phyloP scores from a whole-genome alignment of 176 grass and related monocot genomes.

The Coix lacrymajobi region DNA sequence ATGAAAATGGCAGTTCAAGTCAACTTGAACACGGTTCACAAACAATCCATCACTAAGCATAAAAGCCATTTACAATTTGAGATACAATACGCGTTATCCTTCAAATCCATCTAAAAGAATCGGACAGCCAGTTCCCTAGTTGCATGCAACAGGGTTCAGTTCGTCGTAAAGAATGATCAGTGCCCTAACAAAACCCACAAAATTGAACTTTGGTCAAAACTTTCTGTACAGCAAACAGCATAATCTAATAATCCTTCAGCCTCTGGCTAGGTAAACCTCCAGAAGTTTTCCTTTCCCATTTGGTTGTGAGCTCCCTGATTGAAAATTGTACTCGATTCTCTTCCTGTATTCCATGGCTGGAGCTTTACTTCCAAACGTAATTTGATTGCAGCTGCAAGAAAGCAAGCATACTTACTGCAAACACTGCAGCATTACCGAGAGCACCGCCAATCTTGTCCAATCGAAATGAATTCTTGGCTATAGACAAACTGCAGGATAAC shows the following conservation, averaged over 20 bases:
- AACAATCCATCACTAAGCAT: slow-evolving; percentile 11
- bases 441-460: slow-evolving; percentile 39
- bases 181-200: slow-evolving; percentile 34
- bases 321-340: slow-evolving; percentile 26
- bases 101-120: slow-evolving; percentile 36
- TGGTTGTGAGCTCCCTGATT: slow-evolving; percentile 29
- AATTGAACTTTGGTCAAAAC: slow-evolving; percentile 23
- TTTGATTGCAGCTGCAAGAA: slow-evolving; percentile 69
- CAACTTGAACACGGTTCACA: slow-evolving; percentile 7
- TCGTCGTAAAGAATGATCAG: slow-evolving; percentile 45
- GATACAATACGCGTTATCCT: not conserved
- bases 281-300: slow-evolving; percentile 44
- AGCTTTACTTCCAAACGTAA: slow-evolving; percentile 37
- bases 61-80: slow-evolving; percentile 43
- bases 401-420: slow-evolving; percentile 85
- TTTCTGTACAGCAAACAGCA: slow-evolving; percentile 35
- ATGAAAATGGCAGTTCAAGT: not conserved
- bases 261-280: slow-evolving; percentile 63
- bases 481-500: slow-evolving; percentile 49
- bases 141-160: slow-evolving; percentile 17
- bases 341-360: slow-evolving; percentile 27
- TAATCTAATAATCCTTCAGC: slow-evolving; percentile 36
- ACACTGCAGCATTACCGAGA: slow-evolving; percentile 59
- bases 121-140: not conserved
- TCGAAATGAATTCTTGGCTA: slow-evolving; percentile 56